Percentiles rank a stretch among this genome's conserved stretches.
Conservation (phyloP, 148 eudicot genomes). For the Silene conica region DNA sequence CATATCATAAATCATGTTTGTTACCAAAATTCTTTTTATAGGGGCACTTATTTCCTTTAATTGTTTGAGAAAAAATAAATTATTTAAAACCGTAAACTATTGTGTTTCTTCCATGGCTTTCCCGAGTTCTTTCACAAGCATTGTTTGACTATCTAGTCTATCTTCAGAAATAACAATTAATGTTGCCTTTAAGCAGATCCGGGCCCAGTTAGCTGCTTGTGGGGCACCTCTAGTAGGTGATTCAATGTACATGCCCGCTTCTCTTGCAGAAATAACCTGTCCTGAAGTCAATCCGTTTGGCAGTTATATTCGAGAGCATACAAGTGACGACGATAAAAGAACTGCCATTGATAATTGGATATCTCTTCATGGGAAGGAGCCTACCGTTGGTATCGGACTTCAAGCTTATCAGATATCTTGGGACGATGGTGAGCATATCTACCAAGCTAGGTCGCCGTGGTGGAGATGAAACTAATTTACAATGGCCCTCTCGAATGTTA, state of each 20-base stretch:
- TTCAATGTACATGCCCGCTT: slow-evolving; percentile 92
- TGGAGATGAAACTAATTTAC: slow-evolving; percentile 54
- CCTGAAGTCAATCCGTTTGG: slow-evolving; percentile 77
- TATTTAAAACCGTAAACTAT: not conserved
- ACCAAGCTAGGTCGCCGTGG: slow-evolving; percentile 89
- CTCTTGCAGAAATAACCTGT: slow-evolving; percentile 50
- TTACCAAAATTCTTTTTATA: not conserved
- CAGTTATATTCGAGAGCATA: slow-evolving; percentile 31
- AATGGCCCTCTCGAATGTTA: not conserved
- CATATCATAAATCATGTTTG: not conserved
- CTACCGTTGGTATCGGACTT: slow-evolving; percentile 78
- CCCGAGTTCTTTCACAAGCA: not conserved
- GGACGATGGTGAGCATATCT: slow-evolving; percentile 73
- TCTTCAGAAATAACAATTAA: not conserved
- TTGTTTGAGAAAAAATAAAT: not conserved
- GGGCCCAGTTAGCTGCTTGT: slow-evolving; percentile 90
- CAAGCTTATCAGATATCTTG: slow-evolving; percentile 98
- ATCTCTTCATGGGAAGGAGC: slow-evolving; percentile 78
- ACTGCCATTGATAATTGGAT: slow-evolving; percentile 65
- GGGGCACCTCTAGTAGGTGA: slow-evolving; percentile 95
- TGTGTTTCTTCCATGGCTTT: not conserved
- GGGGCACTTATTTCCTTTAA: not conserved
- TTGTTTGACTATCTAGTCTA: not conserved
- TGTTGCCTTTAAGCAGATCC: slow-evolving; percentile 46
- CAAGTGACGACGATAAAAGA: slow-evolving; percentile 42